Evolutionary conservation across 2,329 filamentous ascomycete genomes (phyloP).

Genomic region (Pseudogymnoascus destructans): DNA sequence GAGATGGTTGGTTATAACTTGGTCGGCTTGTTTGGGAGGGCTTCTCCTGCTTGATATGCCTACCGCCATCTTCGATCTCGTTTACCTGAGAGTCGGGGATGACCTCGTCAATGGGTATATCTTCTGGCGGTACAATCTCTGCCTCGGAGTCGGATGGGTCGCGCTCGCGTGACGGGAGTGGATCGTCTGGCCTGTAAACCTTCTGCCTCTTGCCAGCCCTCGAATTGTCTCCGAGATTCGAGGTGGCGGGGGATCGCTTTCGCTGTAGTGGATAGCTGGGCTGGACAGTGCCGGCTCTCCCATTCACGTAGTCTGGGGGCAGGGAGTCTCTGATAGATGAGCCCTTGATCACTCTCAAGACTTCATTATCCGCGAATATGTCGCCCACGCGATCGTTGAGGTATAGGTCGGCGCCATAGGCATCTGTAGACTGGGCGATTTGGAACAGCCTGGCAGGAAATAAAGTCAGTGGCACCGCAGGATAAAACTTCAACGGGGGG

Average conservation of each 20-base stretch:
- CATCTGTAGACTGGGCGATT: conserved; percentile 9
- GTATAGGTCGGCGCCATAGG: conserved; percentile 7
- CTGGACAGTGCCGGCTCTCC: conserved; percentile 1
- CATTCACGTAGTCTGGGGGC: background rate
- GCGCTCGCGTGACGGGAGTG: background rate
- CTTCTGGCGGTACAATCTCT: background rate
- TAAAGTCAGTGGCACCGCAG: background rate
- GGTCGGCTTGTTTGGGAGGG: background rate
- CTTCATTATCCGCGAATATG: conserved; percentile 11
- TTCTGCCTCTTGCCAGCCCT: conserved; percentile 7
- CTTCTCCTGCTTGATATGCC: background rate
- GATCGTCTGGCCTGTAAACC: conserved; percentile 2
- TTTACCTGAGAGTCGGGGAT: background rate
- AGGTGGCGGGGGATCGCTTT: conserved; percentile 7
- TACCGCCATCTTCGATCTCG: background rate
- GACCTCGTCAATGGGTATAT: background rate
- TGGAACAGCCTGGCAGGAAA: conserved; percentile 3
- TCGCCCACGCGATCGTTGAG: conserved; percentile 9
- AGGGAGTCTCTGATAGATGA: conserved; percentile 9
- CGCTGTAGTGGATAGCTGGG: background rate
- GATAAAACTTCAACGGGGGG: background rate
- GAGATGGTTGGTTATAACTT: background rate
- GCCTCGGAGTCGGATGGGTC: background rate
- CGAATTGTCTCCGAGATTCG: background rate
- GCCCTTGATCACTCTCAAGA: conserved; percentile 9